phyloP scores from a whole-genome alignment of 75 land plant genomes.

The Pinus tabuliformis region DNA sequence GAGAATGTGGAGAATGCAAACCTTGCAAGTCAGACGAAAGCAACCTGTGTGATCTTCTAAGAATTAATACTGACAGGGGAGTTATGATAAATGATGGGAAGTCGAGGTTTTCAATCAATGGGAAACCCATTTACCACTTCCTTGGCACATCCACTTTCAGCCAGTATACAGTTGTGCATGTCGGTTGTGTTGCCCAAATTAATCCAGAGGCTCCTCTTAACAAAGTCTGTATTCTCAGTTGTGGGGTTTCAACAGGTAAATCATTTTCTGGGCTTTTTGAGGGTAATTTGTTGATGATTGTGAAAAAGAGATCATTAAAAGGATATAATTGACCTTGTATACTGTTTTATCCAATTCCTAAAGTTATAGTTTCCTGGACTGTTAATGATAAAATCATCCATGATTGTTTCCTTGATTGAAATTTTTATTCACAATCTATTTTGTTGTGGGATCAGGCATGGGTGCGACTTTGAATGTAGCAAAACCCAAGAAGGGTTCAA shows the following conservation, averaged over 20 bases:
- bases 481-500: too few relatives aligned
- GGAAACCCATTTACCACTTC: slow-evolving; percentile 52
- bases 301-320: too few relatives aligned
- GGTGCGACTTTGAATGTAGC: slow-evolving; percentile 15
- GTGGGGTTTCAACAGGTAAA: background rate
- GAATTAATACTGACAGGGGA: too few relatives aligned
- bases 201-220: too few relatives aligned
- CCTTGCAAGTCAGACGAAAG: too few relatives aligned
- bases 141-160: slow-evolving; percentile 72
- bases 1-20: too few relatives aligned
- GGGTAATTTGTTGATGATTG: background rate
- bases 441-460: slow-evolving; percentile 33
- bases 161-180: slow-evolving; percentile 11
- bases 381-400: background rate
- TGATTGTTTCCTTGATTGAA: background rate
- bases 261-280: background rate
- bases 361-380: background rate
- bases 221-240: too few relatives aligned
- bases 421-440: background rate
- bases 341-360: background rate
- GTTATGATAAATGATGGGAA: background rate
- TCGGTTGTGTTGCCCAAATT: too few relatives aligned
- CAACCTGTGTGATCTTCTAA: too few relatives aligned
- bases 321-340: too few relatives aligned
- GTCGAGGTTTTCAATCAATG: slow-evolving; percentile 40